Evolutionary conservation across 805 yeast species (phyloP), one percentile per base, ranked within the genome.

Genomic region (Pichia rugopelliculosa): DNA sequence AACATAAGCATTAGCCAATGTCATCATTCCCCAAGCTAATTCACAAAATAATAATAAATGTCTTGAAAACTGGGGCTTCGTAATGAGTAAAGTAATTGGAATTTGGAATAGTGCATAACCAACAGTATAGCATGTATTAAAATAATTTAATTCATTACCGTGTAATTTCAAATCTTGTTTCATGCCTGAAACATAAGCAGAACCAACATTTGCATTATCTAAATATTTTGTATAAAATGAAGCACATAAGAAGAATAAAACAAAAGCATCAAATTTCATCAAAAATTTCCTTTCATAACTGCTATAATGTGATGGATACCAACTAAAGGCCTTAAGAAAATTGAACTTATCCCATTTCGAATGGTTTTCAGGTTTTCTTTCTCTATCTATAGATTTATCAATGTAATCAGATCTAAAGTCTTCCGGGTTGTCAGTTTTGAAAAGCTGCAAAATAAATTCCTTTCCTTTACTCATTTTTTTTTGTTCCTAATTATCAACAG

Each of bases 171-270:
- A 40, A 6, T 37, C 84, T 48, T 77, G 79, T 53, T 77, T 72
- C 84, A 82, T 77, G 10, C 87, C 87, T 11, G 79, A 71, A n/a
- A 80, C 82, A 57, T 80, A 81, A 2, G 87, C 85, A 55, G 76
- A 74, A 27, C 74, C 64, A 38, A 78, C 61, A 46, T 79, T 79
- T 13, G 76, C 67, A 55, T 81, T 69, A 60, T 80, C 86, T 27
- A 82, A 69, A 58, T 79, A 80, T 53, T 80, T 80, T 48, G 73
- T 71, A 69, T 73, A 72, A 52, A 72, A 72, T 2, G 68, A 56
- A 33, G 71, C 59, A 52, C 73, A 67, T 6, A 56, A 38, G 36
- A 56, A 56, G 10, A 55, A 38, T 10, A 56, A 39, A 9, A 55
- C 46, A 6, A 39, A 41, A 12, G 44, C 20, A 23, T 55, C 58